Evolutionary conservation across 2,329 filamentous ascomycete species (phyloP), one percentile per base, ranked within the genome.

Genomic region (Emericellopsis atlantica): DNA sequence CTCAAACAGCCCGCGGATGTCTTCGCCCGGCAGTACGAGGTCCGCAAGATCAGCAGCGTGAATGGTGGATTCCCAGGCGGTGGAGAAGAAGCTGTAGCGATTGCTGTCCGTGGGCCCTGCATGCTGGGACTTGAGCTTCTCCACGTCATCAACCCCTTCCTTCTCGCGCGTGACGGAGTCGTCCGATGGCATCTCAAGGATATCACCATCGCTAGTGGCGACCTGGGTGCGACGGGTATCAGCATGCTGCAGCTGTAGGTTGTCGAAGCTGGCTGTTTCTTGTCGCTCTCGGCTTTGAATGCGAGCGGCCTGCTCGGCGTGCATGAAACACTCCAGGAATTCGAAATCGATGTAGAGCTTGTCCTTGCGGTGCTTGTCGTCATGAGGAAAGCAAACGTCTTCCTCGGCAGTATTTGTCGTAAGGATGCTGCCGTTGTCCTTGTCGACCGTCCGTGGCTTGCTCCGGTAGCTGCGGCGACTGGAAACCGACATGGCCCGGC

Each of bases 61-160:
- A 45, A 96, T 87, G 1, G 89, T 95, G 39, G 87, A 89, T 55
- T 95, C 89, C 61, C 87, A 83, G 41, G 92, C 86, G 1, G 92
- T 95, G 0, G 89, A 95, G 62, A 98, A 98, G 65, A 96, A 95
- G 47, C 89, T 92, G 66, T 94, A 96, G 5, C 90, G 78, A 55
- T 89, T 92, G 26, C 76, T 72, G 44, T 86, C 80, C 37, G 70
- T 57, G 32, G 62, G 60, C 3, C 51, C 50, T 12, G 54, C 52
- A 29, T 29, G 26, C n/a, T 52, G 57, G 41, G 59, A 49, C 47
- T 65, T 65, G 22, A 68, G 62, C 5, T 59, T 45, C 6, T 54
- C 48, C n/a, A 46, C 43, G 4, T 51, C 51, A 1, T 54, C 49
- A 4, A 64, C 58, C 1, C 59, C 47, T 3, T 47, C 51, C 52